phyloP scores from a whole-genome alignment of 2,329 filamentous ascomycete species.

The Pseudopyrenochaeta lycopersici region DNA sequence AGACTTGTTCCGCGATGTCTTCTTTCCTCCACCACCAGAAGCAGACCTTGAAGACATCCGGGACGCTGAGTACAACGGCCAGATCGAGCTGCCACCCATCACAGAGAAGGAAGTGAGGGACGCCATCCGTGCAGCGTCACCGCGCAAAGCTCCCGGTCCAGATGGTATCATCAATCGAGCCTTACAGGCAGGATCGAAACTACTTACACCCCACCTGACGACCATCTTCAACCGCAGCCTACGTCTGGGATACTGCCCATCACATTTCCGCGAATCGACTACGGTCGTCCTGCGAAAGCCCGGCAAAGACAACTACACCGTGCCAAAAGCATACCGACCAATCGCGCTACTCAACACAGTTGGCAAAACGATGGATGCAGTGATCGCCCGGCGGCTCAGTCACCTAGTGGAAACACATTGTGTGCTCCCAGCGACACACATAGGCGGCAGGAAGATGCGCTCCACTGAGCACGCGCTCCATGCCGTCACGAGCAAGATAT shows the following conservation, averaged over 20 bases:
- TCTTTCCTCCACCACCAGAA: conserved; percentile 25
- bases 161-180: conserved; percentile 29
- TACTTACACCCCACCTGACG: conserved; percentile 6
- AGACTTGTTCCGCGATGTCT: conserved; percentile 16
- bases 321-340: conserved; percentile 34
- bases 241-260: conserved; percentile 19
- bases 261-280: conserved; percentile 23
- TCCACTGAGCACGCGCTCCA: conserved; percentile 39
- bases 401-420: conserved; percentile 21
- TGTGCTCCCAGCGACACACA: conserved; percentile 33
- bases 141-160: conserved; percentile 30
- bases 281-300: conserved; percentile 38
- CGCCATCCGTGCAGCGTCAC: conserved; percentile 22
- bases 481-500: conserved; percentile 32
- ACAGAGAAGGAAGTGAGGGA: conserved; percentile 25
- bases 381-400: conserved; percentile 27
- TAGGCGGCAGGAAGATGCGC: conserved; percentile 33
- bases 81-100: conserved; percentile 25
- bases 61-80: conserved; percentile 17
- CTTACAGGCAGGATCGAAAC: conserved; percentile 7
- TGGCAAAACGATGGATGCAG: conserved; percentile 38
- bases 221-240: conserved; percentile 29
- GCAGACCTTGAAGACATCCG: conserved; percentile 24
- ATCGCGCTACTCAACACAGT: conserved; percentile 38
- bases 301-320: conserved; percentile 36